Evolutionary conservation across 257 asterid genomes (phyloP).

Genomic region (Salvia rosmarinus): DNA sequence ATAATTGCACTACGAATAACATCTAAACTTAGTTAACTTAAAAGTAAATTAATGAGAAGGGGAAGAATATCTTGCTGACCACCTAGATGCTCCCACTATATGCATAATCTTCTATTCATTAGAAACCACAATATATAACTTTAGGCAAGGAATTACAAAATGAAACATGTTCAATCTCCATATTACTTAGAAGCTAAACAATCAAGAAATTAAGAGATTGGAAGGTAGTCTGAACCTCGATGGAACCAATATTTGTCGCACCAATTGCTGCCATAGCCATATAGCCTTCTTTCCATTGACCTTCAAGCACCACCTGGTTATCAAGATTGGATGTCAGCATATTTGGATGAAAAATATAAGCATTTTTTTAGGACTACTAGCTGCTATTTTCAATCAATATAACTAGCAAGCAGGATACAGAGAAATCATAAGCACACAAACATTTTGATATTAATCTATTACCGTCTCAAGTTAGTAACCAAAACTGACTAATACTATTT

Average conservation of each 20-base stretch:
- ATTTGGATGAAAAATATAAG: conserved; percentile 25
- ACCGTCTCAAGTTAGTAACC: conserved; percentile 1
- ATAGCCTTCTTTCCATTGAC: conserved; percentile 88
- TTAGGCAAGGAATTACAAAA: conserved; percentile 7
- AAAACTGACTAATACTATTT: background rate
- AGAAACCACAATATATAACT: conserved; percentile 15
- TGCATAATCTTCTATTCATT: conserved; percentile 4
- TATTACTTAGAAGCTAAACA: background rate
- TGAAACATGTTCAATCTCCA: conserved; percentile 22
- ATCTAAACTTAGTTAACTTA: conserved; percentile 8
- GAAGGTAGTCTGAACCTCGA: conserved; percentile 60
- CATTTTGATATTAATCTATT: background rate
- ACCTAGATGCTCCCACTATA: conserved; percentile 1
- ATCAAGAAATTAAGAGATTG: conserved; percentile 23
- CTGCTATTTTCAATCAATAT: conserved; percentile 16
- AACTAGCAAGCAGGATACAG: background rate
- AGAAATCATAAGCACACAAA: background rate
- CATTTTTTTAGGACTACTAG: background rate
- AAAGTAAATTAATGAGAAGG: background rate
- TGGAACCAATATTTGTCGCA: conserved; percentile 93
- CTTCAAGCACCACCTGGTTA: conserved; percentile 91
- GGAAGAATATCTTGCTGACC: conserved; percentile 1
- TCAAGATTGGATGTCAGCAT: conserved; percentile 33
- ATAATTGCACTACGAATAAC: background rate
- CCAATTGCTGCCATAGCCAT: conserved; percentile 98